These are phyloP conservation scores for Eucalyptus pauciflora DNA, from an alignment of 345 rosid genomes.

Conservation along the genomic window DNA sequence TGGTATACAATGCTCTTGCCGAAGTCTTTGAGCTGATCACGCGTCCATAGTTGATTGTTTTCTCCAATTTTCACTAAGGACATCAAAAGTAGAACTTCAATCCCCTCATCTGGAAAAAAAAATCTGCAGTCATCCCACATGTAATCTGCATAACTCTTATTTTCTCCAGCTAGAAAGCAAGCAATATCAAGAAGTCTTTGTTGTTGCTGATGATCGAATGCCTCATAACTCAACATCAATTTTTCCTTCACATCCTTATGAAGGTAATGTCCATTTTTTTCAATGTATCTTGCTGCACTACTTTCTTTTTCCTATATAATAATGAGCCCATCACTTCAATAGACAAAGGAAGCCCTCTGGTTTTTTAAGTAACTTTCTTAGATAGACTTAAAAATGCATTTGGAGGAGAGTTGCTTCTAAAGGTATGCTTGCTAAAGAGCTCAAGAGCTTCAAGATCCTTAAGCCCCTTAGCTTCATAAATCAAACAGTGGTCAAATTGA, in stretches of 20 bases:
- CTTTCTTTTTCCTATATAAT: background rate
- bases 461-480: no score
- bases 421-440: no score
- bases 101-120: background rate
- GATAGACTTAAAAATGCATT: no score
- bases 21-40: background rate
- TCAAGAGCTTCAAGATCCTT: no score
- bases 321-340: background rate
- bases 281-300: background rate
- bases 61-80: background rate
- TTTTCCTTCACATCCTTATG: background rate
- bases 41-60: background rate
- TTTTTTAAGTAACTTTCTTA: no score
- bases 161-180: background rate
- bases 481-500: background rate
- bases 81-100: background rate
- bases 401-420: no score
- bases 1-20: background rate
- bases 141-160: background rate
- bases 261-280: background rate
- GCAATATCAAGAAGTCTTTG: background rate
- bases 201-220: background rate
- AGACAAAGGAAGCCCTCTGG: background rate
- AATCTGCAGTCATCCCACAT: background rate
- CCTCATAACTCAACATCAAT: background rate